Evolutionary conservation across 345 rosid species (phyloP).

Genomic region (Syzygium oleosum): DNA sequence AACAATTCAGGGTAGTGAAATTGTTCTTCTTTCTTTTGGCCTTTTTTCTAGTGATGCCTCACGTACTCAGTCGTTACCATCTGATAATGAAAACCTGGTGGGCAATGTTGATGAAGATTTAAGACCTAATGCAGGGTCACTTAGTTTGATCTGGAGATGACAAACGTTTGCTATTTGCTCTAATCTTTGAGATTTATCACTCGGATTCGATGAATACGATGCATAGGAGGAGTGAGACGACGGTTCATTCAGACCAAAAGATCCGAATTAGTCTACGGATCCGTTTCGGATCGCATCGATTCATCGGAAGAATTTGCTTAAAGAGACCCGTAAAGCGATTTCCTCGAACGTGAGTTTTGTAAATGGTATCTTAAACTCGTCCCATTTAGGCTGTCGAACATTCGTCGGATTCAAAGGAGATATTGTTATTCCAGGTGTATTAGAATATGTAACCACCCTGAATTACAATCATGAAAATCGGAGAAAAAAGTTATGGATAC

Average conservation of each 20-base stretch:
- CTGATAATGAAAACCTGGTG: background rate
- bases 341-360: accelerated
- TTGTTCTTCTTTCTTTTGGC: background rate
- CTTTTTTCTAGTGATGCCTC: background rate
- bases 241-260: accelerated
- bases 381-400: background rate
- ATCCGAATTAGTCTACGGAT: background rate
- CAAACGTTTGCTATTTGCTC: background rate
- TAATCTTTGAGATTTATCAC: background rate
- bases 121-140: background rate
- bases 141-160: background rate
- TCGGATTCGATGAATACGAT: background rate
- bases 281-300: background rate
- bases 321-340: background rate
- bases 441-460: background rate
- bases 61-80: background rate
- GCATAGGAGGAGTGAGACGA: background rate
- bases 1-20: conserved; percentile 17
- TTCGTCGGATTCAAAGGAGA: background rate
- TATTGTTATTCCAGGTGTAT: background rate
- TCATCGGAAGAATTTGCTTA: background rate
- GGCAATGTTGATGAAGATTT: background rate
- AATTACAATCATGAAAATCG: background rate
- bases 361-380: background rate
- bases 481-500: background rate